phyloP scores from a whole-genome alignment of 345 rosid species.

The Salix dunnii region DNA sequence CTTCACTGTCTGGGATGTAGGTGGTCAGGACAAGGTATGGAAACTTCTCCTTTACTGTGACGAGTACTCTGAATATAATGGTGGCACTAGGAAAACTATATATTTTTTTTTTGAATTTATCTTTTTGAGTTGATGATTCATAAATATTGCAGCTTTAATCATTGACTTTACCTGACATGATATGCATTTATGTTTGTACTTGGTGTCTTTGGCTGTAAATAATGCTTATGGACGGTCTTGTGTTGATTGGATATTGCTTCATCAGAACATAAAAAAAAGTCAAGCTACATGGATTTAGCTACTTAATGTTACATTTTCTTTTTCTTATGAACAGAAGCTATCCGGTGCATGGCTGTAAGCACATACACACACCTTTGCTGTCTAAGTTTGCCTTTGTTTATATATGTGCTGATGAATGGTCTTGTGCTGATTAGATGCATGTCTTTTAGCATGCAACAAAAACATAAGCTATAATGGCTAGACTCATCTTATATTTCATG shows the following conservation, averaged over 20 bases:
- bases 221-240: conserved; percentile 14
- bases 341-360: conserved; percentile 25
- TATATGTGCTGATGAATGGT: neutral
- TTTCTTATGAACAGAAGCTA: conserved; percentile 17
- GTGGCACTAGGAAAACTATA: neutral
- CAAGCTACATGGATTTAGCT: conserved; percentile 8
- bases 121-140: neutral
- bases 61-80: neutral
- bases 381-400: neutral
- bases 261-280: conserved; percentile 8
- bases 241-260: neutral
- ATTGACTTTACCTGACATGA: neutral
- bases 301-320: neutral
- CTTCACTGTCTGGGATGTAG: conserved; percentile 27
- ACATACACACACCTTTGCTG: neutral
- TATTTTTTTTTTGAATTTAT: neutral
- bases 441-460: conserved; percentile 23
- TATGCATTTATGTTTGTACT: neutral
- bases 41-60: neutral
- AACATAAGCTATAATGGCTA: conserved; percentile 19
- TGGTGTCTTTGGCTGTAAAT: neutral
- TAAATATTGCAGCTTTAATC: neutral
- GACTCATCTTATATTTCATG: conserved; percentile 8
- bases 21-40: conserved; percentile 26
- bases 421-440: neutral